Percentiles rank a stretch among this genome's conserved stretches.
These are phyloP conservation scores for Ophiocordyceps camponoti-floridani DNA, from an alignment of 2,329 filamentous ascomycete species.

Conservation along the genomic window DNA sequence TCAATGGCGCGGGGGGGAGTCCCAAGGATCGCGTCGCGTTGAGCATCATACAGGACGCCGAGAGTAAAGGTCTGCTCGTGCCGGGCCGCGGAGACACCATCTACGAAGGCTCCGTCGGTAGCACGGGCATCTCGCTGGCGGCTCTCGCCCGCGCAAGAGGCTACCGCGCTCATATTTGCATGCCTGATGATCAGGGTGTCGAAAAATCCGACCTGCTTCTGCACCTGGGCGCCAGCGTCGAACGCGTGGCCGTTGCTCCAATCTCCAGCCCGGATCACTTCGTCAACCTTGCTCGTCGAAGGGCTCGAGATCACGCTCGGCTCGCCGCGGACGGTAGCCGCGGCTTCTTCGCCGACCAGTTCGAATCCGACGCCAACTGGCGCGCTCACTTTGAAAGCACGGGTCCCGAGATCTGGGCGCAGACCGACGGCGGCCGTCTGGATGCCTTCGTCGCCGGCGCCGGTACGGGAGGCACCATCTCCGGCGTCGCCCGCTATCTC, in stretches of 20 bases:
- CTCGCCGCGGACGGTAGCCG: constrained; percentile 39
- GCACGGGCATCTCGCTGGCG: constrained; percentile 87
- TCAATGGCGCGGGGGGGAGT: constrained; percentile 86
- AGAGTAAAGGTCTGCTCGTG: constrained; percentile 55
- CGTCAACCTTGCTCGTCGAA: constrained; percentile 71
- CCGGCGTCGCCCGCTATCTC: constrained; percentile 67
- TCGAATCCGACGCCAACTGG: constrained; percentile 83
- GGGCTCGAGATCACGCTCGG: constrained; percentile 56
- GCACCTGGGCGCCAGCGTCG: constrained; percentile 82
- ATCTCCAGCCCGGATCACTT: constrained; percentile 91
- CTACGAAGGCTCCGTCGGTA: constrained; percentile 94
- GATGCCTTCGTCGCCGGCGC: constrained; percentile 88
- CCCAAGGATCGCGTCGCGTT: constrained; percentile 92
- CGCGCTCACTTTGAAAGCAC: constrained; percentile 66
- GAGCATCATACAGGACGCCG: constrained; percentile 70
- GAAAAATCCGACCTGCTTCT: constrained; percentile 83
- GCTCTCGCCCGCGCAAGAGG: constrained; percentile 75
- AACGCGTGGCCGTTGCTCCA: constrained; percentile 75
- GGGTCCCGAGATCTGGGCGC: constrained; percentile 73
- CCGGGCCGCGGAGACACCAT: constrained; percentile 81
- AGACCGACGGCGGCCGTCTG: constrained; percentile 50
- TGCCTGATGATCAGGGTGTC: constrained; percentile 77
- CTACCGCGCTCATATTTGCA: constrained; percentile 89
- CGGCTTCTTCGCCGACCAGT: constrained; percentile 93
- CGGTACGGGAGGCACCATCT: constrained; percentile 85